Conservation (phyloP, 306 rosid genomes). For the Prinsepia uniflora region DNA sequence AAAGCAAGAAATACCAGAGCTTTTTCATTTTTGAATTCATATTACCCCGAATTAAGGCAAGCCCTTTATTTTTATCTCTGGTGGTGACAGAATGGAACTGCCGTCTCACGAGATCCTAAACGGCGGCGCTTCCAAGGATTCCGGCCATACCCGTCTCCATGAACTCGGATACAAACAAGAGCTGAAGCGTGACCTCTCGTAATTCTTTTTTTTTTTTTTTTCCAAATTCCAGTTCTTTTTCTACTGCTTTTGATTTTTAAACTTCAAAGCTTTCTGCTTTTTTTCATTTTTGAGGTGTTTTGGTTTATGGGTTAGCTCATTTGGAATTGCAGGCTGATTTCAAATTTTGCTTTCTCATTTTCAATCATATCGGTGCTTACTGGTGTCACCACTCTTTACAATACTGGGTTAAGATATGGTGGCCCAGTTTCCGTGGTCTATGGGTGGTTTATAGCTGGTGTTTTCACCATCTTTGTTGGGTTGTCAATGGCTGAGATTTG, state of each 20-base stretch:
- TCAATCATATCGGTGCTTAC: conserved; percentile 90
- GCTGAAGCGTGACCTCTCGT: conserved; percentile 98
- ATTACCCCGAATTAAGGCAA: neutral
- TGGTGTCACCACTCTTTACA: conserved; percentile 87
- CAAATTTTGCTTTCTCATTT: conserved; percentile 90
- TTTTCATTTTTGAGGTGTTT: neutral
- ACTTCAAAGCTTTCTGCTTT: neutral
- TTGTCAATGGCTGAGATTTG: conserved; percentile 94
- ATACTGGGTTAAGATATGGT: conserved; percentile 72
- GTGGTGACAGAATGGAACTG: conserved; percentile 23
- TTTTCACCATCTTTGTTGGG: conserved; percentile 83
- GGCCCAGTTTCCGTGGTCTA: conserved; percentile 81
- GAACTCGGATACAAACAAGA: conserved; percentile 98
- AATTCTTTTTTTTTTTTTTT: conserved; percentile 10
- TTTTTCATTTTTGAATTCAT: neutral
- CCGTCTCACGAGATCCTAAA: conserved; percentile 27
- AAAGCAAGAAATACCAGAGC: neutral
- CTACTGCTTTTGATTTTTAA: neutral
- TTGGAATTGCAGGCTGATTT: conserved; percentile 56
- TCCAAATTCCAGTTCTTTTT: neutral
- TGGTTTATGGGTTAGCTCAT: conserved; percentile 3
- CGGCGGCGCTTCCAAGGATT: conserved; percentile 43
- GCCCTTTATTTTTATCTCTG: neutral
- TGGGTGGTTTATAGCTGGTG: conserved; percentile 77
- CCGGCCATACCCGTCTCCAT: conserved; percentile 82